Percentiles rank a stretch among this genome's conserved stretches.
These are phyloP conservation scores for Phytopythium ostracodes DNA, from an alignment of 352 stramenopile species.

Conservation along the genomic window DNA sequence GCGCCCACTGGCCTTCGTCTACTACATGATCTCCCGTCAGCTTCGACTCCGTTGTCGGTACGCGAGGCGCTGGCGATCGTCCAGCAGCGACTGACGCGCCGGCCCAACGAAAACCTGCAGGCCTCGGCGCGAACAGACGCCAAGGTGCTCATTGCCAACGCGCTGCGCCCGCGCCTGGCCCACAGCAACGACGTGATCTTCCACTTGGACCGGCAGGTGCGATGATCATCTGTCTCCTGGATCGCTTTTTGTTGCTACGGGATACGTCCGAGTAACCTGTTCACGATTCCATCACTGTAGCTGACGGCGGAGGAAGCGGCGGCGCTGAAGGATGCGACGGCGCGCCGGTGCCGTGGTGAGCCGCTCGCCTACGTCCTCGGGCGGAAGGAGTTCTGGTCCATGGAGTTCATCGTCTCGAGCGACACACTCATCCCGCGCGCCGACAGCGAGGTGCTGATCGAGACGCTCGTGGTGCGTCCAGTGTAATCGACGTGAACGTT, in stretches of 20 bases:
- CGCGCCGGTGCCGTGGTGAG: constrained; percentile 35
- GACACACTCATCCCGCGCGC: constrained; percentile 78
- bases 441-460: constrained; percentile 78
- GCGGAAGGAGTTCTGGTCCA: constrained; percentile 74
- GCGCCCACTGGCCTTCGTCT: neutral
- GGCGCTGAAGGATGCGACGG: constrained; percentile 15
- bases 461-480: constrained; percentile 44
- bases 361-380: constrained; percentile 70
- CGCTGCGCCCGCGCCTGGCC: constrained; percentile 31
- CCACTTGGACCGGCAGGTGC: constrained; percentile 36
- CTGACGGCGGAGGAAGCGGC: constrained; percentile 31
- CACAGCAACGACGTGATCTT: constrained; percentile 59
- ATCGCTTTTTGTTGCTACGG: no score
- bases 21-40: neutral
- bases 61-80: neutral
- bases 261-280: neutral
- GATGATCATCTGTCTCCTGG: no score
- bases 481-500: neutral
- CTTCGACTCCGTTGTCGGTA: neutral
- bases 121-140: constrained; percentile 28
- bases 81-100: neutral
- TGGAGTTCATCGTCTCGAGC: constrained; percentile 43
- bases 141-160: constrained; percentile 52
- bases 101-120: neutral
- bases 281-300: constrained; percentile 5